Conservation (phyloP, 1,139 yeast species). For the Kazachstania sp. region DNA sequence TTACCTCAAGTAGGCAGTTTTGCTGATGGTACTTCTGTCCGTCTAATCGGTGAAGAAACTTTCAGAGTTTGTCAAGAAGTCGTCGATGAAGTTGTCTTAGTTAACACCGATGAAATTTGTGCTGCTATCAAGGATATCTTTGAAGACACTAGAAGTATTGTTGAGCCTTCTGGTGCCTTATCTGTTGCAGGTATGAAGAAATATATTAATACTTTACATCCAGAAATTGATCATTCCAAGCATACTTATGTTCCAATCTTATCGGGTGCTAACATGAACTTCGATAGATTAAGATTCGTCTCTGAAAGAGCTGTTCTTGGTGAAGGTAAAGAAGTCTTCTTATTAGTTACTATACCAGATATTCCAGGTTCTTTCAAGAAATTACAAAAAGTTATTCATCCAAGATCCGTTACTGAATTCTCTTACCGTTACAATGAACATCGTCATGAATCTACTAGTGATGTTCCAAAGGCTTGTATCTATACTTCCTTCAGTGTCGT, state of each 20-base stretch:
- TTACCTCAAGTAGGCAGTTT: slow-evolving; percentile 78
- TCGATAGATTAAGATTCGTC: slow-evolving; percentile 92
- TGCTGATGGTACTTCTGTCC: slow-evolving; percentile 99
- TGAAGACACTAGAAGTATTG: slow-evolving; percentile 88
- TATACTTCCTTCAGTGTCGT: slow-evolving; percentile 81
- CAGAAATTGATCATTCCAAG: slow-evolving; percentile 61
- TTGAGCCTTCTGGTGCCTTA: slow-evolving; percentile 96
- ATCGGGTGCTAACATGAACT: slow-evolving; percentile 97
- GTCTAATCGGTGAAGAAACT: slow-evolving; percentile 80
- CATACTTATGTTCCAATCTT: slow-evolving; percentile 76
- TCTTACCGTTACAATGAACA: slow-evolving; percentile 64
- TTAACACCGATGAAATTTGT: slow-evolving; percentile 89
- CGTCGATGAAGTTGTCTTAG: slow-evolving; percentile 83
- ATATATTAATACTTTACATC: slow-evolving; percentile 52
- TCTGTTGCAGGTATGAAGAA: slow-evolving; percentile 91
- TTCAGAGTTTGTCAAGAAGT: slow-evolving; percentile 70
- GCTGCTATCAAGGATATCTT: slow-evolving; percentile 96
- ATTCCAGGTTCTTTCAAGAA: slow-evolving; percentile 79
- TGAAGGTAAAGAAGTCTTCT: slow-evolving; percentile 92
- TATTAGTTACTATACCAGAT: slow-evolving; percentile 86
- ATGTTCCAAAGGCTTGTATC: slow-evolving; percentile 54
- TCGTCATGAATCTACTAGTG: slow-evolving; percentile 33
- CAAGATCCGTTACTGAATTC: slow-evolving; percentile 88
- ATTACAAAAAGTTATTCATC: slow-evolving; percentile 67
- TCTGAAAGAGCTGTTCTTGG: slow-evolving; percentile 96